phyloP scores from a whole-genome alignment of 805 yeast species.

The Saturnispora sanitii region DNA sequence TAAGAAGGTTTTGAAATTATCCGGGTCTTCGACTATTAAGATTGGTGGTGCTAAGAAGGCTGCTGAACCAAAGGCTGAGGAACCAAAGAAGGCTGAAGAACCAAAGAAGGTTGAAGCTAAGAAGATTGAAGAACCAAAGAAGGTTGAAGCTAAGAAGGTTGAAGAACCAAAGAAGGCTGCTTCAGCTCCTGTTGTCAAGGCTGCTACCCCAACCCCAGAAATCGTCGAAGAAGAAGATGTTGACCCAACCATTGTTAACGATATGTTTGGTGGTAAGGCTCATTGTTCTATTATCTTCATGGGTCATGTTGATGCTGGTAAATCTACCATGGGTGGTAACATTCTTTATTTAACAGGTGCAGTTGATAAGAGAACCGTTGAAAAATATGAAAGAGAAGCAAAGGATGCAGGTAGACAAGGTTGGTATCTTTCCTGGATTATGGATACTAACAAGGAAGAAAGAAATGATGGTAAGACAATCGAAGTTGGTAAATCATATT shows the following conservation, averaged over 20 bases:
- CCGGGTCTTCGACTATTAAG: slow-evolving; percentile 43
- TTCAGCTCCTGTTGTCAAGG: slow-evolving; percentile 15
- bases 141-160: slow-evolving; percentile 20
- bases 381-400: slow-evolving; percentile 96
- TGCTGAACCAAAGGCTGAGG: slow-evolving; percentile 21
- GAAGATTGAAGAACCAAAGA: slow-evolving; percentile 18
- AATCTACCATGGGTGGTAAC: slow-evolving; percentile 99
- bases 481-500: slow-evolving; percentile 96
- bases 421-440: slow-evolving; percentile 98
- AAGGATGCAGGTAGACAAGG: slow-evolving; percentile 99
- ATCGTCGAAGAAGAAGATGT: slow-evolving; percentile 72
- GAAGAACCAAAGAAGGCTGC: slow-evolving; percentile 19
- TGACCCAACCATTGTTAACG: slow-evolving; percentile 81
- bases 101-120: slow-evolving; percentile 13
- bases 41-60: slow-evolving; percentile 35
- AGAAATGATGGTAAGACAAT: slow-evolving; percentile 98
- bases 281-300: slow-evolving; percentile 94
- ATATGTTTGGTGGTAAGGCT: slow-evolving; percentile 94
- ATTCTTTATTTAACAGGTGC: slow-evolving; percentile 87
- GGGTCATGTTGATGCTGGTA: slow-evolving; percentile 99
- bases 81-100: slow-evolving; percentile 22
- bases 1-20: slow-evolving; percentile 57
- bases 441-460: slow-evolving; percentile 99
- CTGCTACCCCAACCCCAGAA: slow-evolving; percentile 12
- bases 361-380: slow-evolving; percentile 97